phyloP scores from a whole-genome alignment of 1,284 basidiomycete species.

The Exobasidium rhododendri region DNA sequence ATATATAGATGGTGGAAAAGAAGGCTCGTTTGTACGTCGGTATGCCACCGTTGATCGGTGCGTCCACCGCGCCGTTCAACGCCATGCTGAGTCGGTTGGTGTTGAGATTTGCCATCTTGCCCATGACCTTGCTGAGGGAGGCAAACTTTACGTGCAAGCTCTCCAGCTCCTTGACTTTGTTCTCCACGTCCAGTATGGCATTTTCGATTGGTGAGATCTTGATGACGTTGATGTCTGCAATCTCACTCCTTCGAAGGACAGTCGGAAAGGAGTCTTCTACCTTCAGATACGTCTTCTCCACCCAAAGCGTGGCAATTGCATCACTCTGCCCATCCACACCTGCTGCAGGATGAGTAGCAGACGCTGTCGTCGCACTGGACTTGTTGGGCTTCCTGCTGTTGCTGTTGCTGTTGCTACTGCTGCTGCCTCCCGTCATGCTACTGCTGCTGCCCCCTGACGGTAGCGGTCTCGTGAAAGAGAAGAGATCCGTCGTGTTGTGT shows the following conservation, averaged over 20 bases:
- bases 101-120: constrained; percentile 58
- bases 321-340: background rate
- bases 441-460: constrained; percentile 23
- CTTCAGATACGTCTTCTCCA: constrained; percentile 65
- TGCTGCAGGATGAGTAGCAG: background rate
- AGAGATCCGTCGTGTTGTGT: constrained; percentile 60
- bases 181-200: constrained; percentile 74
- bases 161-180: constrained; percentile 71
- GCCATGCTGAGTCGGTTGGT: constrained; percentile 84
- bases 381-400: constrained; percentile 12
- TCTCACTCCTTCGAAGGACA: constrained; percentile 82
- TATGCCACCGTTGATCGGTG: constrained; percentile 72
- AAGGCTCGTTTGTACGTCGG: constrained; percentile 62
- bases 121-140: constrained; percentile 67
- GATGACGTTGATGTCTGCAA: constrained; percentile 69
- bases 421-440: constrained; percentile 17
- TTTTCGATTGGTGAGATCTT: constrained; percentile 84
- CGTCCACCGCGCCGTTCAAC: constrained; percentile 81
- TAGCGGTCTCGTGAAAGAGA: constrained; percentile 64
- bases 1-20: constrained; percentile 68
- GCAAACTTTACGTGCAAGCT: constrained; percentile 70
- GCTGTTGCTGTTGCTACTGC: constrained; percentile 21
- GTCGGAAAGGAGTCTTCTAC: constrained; percentile 85
- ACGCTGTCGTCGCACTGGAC: background rate
- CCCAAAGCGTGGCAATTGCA: constrained; percentile 60